Percentiles rank a stretch among this genome's conserved stretches.
Evolutionary conservation across 768 basidiomycete genomes (phyloP).

Genomic region (Psilocybe cubensis): DNA sequence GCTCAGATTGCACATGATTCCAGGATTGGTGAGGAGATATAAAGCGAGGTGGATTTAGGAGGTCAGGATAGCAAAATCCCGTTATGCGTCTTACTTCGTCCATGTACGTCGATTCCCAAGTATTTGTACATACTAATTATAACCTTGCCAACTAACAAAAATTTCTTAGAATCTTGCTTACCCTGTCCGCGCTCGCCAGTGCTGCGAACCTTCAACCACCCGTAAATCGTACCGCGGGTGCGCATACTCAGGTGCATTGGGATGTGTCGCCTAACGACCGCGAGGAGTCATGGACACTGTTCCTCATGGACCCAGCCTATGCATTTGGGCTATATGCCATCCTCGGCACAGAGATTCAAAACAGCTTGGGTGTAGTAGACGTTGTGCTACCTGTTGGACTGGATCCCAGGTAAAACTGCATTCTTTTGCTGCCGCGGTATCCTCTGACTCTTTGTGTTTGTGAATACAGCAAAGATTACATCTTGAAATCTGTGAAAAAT

Average conservation of each 20-base stretch:
- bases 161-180: too few relatives aligned
- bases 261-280: background rate
- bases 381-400: background rate
- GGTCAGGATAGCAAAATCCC: background rate
- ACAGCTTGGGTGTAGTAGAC: background rate
- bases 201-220: background rate
- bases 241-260: background rate
- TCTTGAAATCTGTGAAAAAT: background rate
- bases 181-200: background rate
- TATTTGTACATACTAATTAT: too few relatives aligned
- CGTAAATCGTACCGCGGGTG: background rate
- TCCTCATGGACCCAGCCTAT: constrained; percentile 1
- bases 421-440: background rate
- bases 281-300: background rate
- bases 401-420: background rate
- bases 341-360: background rate
- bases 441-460: background rate
- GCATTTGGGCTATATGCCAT: background rate
- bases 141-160: background rate
- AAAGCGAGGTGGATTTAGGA: too few relatives aligned
- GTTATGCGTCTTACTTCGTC: background rate
- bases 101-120: background rate
- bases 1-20: too few relatives aligned
- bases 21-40: too few relatives aligned
- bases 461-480: background rate